Base-by-base conservation (phyloP, 306 rosid genomes). In the Dryas octopetala region DNA sequence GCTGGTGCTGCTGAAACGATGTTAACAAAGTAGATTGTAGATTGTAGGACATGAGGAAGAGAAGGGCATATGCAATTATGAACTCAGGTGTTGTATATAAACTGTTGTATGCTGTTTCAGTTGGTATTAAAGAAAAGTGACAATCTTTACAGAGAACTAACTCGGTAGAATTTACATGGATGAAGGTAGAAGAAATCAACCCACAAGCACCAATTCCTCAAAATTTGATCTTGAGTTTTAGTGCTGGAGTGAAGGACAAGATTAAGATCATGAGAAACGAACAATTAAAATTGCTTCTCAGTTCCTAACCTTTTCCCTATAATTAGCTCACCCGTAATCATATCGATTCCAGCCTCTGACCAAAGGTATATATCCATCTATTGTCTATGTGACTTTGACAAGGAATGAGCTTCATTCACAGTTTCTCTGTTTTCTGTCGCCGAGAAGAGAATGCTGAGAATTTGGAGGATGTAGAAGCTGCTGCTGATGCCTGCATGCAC, bases 201-300 rank as follows among this genome's bases (percentile, higher is more conserved):
- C 45, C 76, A 45, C 26, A 19, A 71, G 53, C 62, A 71, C 19
- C 41, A 54, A 41, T 32, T 68, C n/a, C 15, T 58, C 54, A 23
- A 71, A 71, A 45, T 7, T 61, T 57, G 65, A 57, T 71, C 54
- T 41, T 41, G 64, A 54, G 41, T 52, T 16, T 64, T 55, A 7
- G 54, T 71, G n/a, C 66, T 70, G 74, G 63, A 16, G 52, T 13
- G 0, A 58, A 16, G 60, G 62, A 41, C 43, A 13, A 17, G 65
- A 43, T 19, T 43, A 41, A 43, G 5, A 19, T 58, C 15, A 32
- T 61, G 66, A 58, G 55, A 57, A 58, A 45, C 55, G 11, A 58
- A 44, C 6, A 8, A 6, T 47, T 47, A 71, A 71, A 57, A 71
- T 58, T 19, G 66, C 15, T 57, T 57, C 76, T 57, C 54, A 12